Conservation (phyloP, 2,329 filamentous ascomycete species). For the Exophiala mesophila region DNA sequence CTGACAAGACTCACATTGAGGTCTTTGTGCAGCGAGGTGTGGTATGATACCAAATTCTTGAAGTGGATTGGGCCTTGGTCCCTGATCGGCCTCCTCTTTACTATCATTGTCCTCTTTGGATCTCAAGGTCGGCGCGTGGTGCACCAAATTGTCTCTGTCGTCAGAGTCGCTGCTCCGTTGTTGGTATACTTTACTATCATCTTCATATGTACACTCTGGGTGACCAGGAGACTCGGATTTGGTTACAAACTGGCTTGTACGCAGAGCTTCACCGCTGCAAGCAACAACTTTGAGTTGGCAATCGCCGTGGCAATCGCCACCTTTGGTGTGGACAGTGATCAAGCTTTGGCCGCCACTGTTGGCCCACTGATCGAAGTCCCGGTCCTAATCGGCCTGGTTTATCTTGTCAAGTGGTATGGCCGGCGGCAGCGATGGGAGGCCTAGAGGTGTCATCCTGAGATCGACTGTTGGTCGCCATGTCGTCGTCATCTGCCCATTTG, state of each 20-base stretch:
- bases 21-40: constrained; percentile 47
- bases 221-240: constrained; percentile 63
- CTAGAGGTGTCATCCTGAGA: too few relatives aligned
- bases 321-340: constrained; percentile 70
- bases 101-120: constrained; percentile 79
- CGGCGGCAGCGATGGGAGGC: constrained; percentile 6
- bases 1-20: constrained; percentile 65
- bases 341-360: constrained; percentile 77
- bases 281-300: constrained; percentile 89
- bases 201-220: constrained; percentile 64
- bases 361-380: constrained; percentile 84
- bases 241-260: constrained; percentile 66
- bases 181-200: constrained; percentile 74
- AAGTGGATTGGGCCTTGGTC: constrained; percentile 66
- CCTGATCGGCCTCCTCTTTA: constrained; percentile 78
- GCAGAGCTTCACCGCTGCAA: constrained; percentile 83
- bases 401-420: constrained; percentile 56
- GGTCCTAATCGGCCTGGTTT: constrained; percentile 71
- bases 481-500: neutral
- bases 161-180: constrained; percentile 74
- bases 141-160: constrained; percentile 75
- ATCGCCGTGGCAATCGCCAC: constrained; percentile 83
- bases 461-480: too few relatives aligned
- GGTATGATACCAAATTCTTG: constrained; percentile 68
- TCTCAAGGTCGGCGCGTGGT: constrained; percentile 73